Evolutionary conservation across 2,329 filamentous ascomycete genomes (phyloP).

Genomic region (Ciborinia camelliae): DNA sequence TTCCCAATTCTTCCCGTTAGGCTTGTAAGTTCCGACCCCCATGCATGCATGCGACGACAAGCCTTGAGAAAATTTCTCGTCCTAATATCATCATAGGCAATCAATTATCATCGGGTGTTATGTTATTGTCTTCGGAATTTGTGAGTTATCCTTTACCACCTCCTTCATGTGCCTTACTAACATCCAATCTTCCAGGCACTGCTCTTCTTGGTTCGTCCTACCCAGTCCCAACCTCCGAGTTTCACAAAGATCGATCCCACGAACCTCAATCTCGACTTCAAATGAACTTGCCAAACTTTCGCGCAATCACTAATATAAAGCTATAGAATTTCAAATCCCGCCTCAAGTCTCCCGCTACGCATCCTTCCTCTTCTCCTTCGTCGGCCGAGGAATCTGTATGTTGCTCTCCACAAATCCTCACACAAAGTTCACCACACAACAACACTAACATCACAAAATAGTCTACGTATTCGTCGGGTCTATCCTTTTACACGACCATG

Average conservation of each 20-base stretch:
- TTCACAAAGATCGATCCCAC: not conserved
- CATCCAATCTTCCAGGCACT: slow-evolving; percentile 50
- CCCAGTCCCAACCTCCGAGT: slow-evolving; percentile 22
- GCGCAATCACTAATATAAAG: not conserved
- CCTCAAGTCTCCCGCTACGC: slow-evolving; percentile 90
- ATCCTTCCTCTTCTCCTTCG: slow-evolving; percentile 96
- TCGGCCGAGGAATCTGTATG: slow-evolving; percentile 92
- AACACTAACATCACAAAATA: slow-evolving; percentile 40
- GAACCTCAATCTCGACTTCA: not conserved
- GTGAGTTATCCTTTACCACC: slow-evolving; percentile 47
- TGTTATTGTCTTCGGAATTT: slow-evolving; percentile 84
- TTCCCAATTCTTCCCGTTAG: slow-evolving; percentile 58
- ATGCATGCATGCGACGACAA: slow-evolving; percentile 25
- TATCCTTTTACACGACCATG: slow-evolving; percentile 68
- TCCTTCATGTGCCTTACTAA: slow-evolving; percentile 25
- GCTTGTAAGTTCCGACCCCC: slow-evolving; percentile 32
- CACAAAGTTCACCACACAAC: slow-evolving; percentile 7
- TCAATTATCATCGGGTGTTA: slow-evolving; percentile 78
- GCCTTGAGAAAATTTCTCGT: not conserved
- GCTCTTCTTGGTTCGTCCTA: slow-evolving; percentile 55
- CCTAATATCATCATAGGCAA: slow-evolving; percentile 48
- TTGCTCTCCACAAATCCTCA: slow-evolving; percentile 32
- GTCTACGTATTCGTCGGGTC: slow-evolving; percentile 96
- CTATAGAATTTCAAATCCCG: slow-evolving; percentile 82
- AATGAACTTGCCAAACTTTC: not conserved